phyloP scores from a whole-genome alignment of 495 filamentous ascomycete genomes.

The Parathielavia appendiculata region DNA sequence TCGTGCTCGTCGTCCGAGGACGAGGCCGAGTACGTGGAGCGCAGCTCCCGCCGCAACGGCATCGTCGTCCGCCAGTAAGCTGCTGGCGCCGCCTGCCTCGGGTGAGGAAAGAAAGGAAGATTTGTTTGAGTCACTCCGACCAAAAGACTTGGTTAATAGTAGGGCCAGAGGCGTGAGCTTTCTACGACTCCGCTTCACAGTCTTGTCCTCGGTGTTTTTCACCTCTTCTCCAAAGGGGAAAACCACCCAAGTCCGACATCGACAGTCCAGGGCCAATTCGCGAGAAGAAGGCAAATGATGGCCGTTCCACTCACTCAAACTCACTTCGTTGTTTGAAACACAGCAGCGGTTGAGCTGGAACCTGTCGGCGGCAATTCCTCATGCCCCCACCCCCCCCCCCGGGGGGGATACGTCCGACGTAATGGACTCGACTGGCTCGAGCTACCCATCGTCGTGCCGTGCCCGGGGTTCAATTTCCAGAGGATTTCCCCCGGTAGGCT shows the following conservation, averaged over 20 bases:
- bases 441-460: slow-evolving; percentile 1
- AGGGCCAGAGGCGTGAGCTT: neutral
- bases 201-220: slow-evolving; percentile 2
- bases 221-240: too few species aligned
- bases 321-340: slow-evolving; percentile 22
- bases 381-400: neutral
- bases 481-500: neutral
- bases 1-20: slow-evolving; percentile 56
- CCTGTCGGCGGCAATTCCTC: neutral
- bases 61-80: slow-evolving; percentile 60
- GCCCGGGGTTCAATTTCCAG: too few species aligned
- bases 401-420: neutral
- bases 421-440: slow-evolving; percentile 7
- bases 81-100: slow-evolving; percentile 24
- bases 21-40: slow-evolving; percentile 55
- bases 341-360: slow-evolving; percentile 7
- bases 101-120: slow-evolving; percentile 29
- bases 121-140: slow-evolving; percentile 9
- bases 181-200: neutral
- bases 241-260: slow-evolving; percentile 2
- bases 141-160: slow-evolving; percentile 15
- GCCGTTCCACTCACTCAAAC: slow-evolving; percentile 12
- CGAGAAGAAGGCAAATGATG: neutral
- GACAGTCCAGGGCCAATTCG: slow-evolving; percentile 6
- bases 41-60: slow-evolving; percentile 64